Evolutionary conservation across 108 stramenopile genomes (phyloP), one percentile per base, ranked within the genome.

Genomic region (Fistulifera pelliculosa): DNA sequence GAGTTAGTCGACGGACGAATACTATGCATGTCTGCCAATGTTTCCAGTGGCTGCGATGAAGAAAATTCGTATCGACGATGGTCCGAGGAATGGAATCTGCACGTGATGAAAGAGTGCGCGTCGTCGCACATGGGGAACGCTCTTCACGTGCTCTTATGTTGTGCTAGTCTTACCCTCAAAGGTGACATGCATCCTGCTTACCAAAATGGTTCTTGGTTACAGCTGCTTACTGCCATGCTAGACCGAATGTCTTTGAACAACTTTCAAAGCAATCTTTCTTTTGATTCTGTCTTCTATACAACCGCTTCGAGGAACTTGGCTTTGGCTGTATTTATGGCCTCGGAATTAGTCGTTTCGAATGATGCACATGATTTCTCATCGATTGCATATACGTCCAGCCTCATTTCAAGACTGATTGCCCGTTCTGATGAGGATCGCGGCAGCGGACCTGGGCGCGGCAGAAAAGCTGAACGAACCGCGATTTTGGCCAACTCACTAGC

Each of bases 1-100:
- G 61, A 70, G 48, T 28, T 75, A 8, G 40, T 78, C 13, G 77
- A 78, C 52, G 47, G 25, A 22, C 3, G 21, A 27, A 18, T 5
- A 11, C 44, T 47, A 11, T 51, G 24, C 26, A n/a, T 10, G 19
- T 27, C 26, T n/a, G 27, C n/a, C 6, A 51, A 51, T 22, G n/a
- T 27, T 24, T n/a, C 26, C n/a, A 27, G 27, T 27, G 50, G 27
- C 6, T 23, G 4, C 12, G 12, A 8, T 27, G 26, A 23, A 27
- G 26, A 51, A 28, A 22, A 28, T n/a, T 45, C 44, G 4, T 51
- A 10, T 5, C 5, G 26, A 6, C n/a, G n/a, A 3, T 51, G 50
- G 50, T 27, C 26, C 27, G 50, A 51, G n/a, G 11, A 51, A 25
- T 51, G 50, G 50, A 51, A 51, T 23, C 12, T 51, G 4, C 22